A percentile compares a stretch with the other conserved stretches of the same genome.
Evolutionary conservation across 495 filamentous ascomycete species (phyloP).

Genomic region (Rostrohypoxylon terebratum): DNA sequence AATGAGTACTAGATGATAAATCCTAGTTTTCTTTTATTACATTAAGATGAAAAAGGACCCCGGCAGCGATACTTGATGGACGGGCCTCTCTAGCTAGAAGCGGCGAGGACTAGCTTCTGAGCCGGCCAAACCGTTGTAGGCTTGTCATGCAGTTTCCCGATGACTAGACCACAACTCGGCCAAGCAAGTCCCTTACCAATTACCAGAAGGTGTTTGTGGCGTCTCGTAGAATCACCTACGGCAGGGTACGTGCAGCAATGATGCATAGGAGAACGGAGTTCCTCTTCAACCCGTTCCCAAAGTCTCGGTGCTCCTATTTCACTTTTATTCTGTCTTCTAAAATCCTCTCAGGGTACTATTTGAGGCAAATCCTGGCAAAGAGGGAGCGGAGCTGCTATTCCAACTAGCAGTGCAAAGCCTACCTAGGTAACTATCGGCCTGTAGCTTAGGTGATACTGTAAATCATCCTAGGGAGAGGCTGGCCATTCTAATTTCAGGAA

Average conservation of each 20-base stretch:
- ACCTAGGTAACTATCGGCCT: conserved; percentile 4
- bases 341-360: conserved; percentile 5
- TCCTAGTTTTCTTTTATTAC: conserved; percentile 14
- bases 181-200: conserved; percentile 49
- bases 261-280: conserved; percentile 46
- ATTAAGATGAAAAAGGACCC: conserved; percentile 26
- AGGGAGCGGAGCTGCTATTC: not conserved
- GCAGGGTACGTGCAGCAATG: conserved; percentile 49
- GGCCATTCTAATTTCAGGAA: conserved; percentile 36
- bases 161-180: conserved; percentile 45
- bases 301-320: conserved; percentile 29
- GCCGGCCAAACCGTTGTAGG: conserved; percentile 47
- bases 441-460: conserved; percentile 24
- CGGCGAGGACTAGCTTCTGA: conserved; percentile 37
- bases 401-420: not conserved
- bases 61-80: conserved; percentile 33
- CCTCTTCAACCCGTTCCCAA: conserved; percentile 40
- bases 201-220: conserved; percentile 52
- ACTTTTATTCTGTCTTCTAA: conserved; percentile 8
- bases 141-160: conserved; percentile 50
- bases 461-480: conserved; percentile 19
- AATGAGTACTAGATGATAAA: not conserved
- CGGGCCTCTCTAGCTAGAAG: conserved; percentile 42
- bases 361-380: conserved; percentile 11
- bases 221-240: conserved; percentile 51